A percentile compares a stretch with the other conserved stretches of the same genome.
Conservation (phyloP, 768 basidiomycete species). For the Xanthoconium purpureum region DNA sequence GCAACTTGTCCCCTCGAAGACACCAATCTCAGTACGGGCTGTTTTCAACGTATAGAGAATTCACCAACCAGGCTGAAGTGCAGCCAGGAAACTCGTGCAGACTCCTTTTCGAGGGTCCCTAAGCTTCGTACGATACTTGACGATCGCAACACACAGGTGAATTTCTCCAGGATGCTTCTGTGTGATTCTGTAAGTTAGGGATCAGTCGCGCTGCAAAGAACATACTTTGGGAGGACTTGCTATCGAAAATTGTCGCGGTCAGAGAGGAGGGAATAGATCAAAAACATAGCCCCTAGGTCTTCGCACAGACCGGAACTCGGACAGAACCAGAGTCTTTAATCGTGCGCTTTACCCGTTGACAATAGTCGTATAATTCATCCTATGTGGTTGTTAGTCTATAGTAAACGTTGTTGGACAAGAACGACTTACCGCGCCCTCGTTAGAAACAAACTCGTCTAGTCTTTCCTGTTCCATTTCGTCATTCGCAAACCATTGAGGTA, state of each 20-base stretch:
- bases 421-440: slow-evolving; percentile 61
- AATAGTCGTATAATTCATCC: slow-evolving; percentile 94
- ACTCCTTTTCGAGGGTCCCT: slow-evolving; percentile 77
- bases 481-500: slow-evolving; percentile 68
- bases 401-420: background rate
- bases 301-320: slow-evolving; percentile 71
- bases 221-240: slow-evolving; percentile 64
- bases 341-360: slow-evolving; percentile 72
- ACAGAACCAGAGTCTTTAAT: slow-evolving; percentile 78
- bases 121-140: slow-evolving; percentile 79
- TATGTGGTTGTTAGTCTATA: slow-evolving; percentile 31
- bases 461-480: slow-evolving; percentile 82
- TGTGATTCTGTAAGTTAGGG: background rate
- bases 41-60: background rate
- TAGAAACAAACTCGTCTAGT: slow-evolving; percentile 75
- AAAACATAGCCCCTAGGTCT: slow-evolving; percentile 85
- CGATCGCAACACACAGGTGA: slow-evolving; percentile 88
- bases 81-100: slow-evolving; percentile 76
- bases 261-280: slow-evolving; percentile 77
- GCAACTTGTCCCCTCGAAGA: slow-evolving; percentile 55
- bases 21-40: background rate
- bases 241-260: slow-evolving; percentile 91
- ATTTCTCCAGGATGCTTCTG: slow-evolving; percentile 63
- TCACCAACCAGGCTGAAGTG: slow-evolving; percentile 54
- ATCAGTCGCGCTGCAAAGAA: background rate